These are phyloP conservation scores for Draba incana DNA, from an alignment of 345 rosid genomes.

Conservation along the genomic window DNA sequence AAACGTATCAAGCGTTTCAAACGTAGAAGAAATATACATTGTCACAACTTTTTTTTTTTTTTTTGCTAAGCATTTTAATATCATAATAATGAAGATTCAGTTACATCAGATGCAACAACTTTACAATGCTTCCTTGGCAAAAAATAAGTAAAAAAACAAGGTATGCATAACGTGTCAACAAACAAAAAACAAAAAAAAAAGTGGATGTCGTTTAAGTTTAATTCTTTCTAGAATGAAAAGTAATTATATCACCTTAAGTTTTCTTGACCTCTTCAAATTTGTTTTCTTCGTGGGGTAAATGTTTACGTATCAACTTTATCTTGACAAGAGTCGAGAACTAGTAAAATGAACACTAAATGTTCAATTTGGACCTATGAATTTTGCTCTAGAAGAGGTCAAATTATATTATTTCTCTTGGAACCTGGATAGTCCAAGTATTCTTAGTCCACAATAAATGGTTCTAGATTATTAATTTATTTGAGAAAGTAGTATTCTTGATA, in stretches of 20 bases:
- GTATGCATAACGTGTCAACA: too few species aligned
- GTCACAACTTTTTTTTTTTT: too few species aligned
- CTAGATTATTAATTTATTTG: not conserved
- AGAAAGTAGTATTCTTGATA: not conserved
- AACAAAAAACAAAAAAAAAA: too few species aligned
- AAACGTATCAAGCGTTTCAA: constrained; percentile 14
- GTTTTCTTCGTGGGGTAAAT: too few species aligned
- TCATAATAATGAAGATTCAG: too few species aligned
- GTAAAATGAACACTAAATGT: not conserved
- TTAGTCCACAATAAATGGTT: constrained; percentile 2
- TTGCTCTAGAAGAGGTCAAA: not conserved
- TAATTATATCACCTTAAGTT: not conserved
- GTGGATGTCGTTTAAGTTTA: too few species aligned
- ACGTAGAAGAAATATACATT: not conserved
- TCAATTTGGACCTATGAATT: not conserved
- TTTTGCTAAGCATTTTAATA: too few species aligned
- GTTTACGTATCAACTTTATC: constrained; percentile 13
- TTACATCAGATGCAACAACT: too few species aligned
- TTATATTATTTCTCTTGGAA: not conserved
- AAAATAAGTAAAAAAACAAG: too few species aligned
- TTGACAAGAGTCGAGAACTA: not conserved
- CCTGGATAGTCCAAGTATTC: constrained; percentile 8
- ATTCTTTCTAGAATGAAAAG: constrained; percentile 28
- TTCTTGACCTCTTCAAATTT: not conserved
- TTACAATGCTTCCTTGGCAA: too few species aligned